These are phyloP conservation scores for Fusarium bactridioides DNA, from an alignment of 2,329 filamentous ascomycete species.

Conservation along the genomic window DNA sequence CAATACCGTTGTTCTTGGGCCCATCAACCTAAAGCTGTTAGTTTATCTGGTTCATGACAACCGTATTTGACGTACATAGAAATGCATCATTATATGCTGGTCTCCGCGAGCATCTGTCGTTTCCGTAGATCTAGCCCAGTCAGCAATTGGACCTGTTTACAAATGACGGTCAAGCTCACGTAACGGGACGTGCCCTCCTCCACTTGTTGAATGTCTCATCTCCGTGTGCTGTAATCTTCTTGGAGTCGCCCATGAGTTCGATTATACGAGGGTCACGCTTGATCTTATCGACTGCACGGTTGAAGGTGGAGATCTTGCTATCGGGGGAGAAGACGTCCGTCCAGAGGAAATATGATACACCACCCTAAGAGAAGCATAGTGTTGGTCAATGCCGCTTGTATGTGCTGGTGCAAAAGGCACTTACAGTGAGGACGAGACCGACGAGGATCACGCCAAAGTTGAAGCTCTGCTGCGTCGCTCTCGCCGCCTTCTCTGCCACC, in stretches of 20 bases:
- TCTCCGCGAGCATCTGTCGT: conserved; percentile 77
- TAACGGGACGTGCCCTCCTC: conserved; percentile 71
- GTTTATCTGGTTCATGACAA: neutral
- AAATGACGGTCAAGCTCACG: conserved; percentile 50
- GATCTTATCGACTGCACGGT: conserved; percentile 82
- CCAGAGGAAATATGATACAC: conserved; percentile 81
- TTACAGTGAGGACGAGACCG: conserved; percentile 79
- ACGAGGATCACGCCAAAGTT: conserved; percentile 82
- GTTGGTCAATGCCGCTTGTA: neutral
- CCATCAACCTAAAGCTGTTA: conserved; percentile 71
- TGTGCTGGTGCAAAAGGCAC: neutral
- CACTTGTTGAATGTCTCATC: conserved; percentile 84
- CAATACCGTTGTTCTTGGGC: conserved; percentile 74
- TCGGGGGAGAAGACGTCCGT: conserved; percentile 84
- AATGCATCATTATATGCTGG: conserved; percentile 85
- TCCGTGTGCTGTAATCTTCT: conserved; percentile 81
- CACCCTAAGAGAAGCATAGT: conserved; percentile 59
- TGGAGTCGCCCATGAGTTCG: conserved; percentile 76
- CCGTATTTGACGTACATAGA: conserved; percentile 66
- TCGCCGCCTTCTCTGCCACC: conserved; percentile 77
- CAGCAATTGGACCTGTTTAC: conserved; percentile 29
- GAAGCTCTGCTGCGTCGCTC: conserved; percentile 89
- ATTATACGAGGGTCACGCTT: conserved; percentile 75
- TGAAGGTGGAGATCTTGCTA: conserved; percentile 88
- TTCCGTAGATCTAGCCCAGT: conserved; percentile 64